phyloP scores from a whole-genome alignment of 805 yeast genomes.

The Saccharomycopsis schoenii region DNA sequence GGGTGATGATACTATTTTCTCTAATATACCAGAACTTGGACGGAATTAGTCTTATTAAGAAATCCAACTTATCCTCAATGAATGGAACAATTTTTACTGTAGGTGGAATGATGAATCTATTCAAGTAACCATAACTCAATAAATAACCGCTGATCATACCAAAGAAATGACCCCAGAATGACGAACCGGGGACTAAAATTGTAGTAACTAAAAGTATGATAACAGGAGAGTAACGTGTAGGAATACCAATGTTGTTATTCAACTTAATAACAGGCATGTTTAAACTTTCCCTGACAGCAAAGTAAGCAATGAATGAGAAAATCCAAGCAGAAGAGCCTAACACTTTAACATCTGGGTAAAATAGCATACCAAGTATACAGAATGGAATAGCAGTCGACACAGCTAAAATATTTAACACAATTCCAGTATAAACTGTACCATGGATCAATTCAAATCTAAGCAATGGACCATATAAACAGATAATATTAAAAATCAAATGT shows the following conservation, averaged over 20 bases:
- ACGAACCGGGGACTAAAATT: conserved; percentile 51
- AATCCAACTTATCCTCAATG: conserved; percentile 49
- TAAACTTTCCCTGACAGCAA: conserved; percentile 38
- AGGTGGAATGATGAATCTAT: conserved; percentile 53
- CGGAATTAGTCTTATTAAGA: conserved; percentile 45
- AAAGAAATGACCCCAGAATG: conserved; percentile 65
- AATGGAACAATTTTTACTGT: conserved; percentile 45
- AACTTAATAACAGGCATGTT: conserved; percentile 33
- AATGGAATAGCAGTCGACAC: conserved; percentile 58
- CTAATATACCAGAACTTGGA: conserved; percentile 42
- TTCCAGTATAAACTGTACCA: conserved; percentile 82
- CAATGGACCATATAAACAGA: conserved; percentile 50
- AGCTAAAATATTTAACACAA: conserved; percentile 64
- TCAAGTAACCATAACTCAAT: conserved; percentile 47
- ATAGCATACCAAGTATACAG: conserved; percentile 38
- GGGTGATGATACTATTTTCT: conserved; percentile 48
- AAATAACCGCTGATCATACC: conserved; percentile 61
- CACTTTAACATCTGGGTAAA: conserved; percentile 45
- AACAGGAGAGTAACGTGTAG: conserved; percentile 53
- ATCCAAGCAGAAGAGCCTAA: conserved; percentile 70
- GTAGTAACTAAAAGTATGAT: conserved; percentile 38
- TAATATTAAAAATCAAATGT: conserved; percentile 52
- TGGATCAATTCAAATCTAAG: conserved; percentile 57
- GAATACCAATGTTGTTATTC: conserved; percentile 36
- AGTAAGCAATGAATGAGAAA: conserved; percentile 56